Evolutionary conservation across 192 early-diverging fungal genomes (phyloP), one percentile per base, ranked within the genome.

Genomic region (Coemansia sp.): DNA sequence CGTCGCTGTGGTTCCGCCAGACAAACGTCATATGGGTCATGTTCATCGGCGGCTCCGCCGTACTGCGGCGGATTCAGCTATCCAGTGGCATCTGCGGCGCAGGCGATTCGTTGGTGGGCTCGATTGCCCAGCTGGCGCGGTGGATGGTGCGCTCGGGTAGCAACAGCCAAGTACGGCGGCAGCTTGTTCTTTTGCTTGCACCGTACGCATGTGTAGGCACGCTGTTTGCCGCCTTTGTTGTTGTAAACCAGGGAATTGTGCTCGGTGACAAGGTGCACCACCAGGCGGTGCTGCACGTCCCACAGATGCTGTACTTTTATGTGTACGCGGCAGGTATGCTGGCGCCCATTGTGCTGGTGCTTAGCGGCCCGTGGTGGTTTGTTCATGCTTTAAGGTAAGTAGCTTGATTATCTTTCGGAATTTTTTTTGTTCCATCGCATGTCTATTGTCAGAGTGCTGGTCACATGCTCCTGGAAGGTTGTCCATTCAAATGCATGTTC

Each of bases 11-110:
- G 49, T 91, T 94, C 74, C 84, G 96, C 12, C 96, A 99, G 71
- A 99, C 95, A 26, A 99, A 99, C 71, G 87, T 90, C 18, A 82
- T 96, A 0, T 99, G 96, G 96, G 73, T 90, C 10, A 25, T 79
- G 18, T 92, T 96, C 66, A 83, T 90, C 25, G 74, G 68, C 34
- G 30, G 33, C 20, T 37, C 68, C 15, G 82, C 74, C 0, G 65
- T 45, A 7, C 37, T 79, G 51, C 49, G 45, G 6, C 45, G 61
- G 58, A 40, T 84, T 18, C 59, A 34, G 20, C n/a, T n/a, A 15
- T 13, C 30, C 2, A 35, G 46, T 5, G 59, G 33, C 6, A 45
- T 65, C 46, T 59, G 42, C 16, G 25, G n/a, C 3, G 7, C 45
- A 0, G 21, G 21, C 21, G 39, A 64, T 0, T 34, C 73, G 13